Evolutionary conservation across 805 yeast species (phyloP), one percentile per base, ranked within the genome.

Genomic region (Sungouiozyma intestinalis): DNA sequence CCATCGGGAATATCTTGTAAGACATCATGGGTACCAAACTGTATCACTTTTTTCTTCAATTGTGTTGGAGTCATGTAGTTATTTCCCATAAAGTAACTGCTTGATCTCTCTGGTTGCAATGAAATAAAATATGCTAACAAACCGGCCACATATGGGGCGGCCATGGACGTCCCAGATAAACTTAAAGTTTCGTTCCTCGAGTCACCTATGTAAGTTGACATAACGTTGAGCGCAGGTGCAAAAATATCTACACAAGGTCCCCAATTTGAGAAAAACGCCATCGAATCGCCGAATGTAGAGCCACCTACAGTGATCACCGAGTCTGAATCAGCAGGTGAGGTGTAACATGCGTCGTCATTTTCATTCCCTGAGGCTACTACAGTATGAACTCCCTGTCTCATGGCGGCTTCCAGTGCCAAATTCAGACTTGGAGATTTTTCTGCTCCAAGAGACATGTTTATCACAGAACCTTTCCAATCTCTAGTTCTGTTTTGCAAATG

Each of bases 351-450:
- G 62, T 88, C 92, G 49, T 79, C 82, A 62, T 83, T 80, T 58
- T 83, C 94, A 64, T 88, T 88, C 66, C 97, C 97, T 20, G 97
- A 96, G 38, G 97, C 96, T 47, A 85, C 95, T 31, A 94, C 92
- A 61, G 88, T 80, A 60, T 85, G 88, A 46, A 88, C 66, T 54
- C 96, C 96, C 31, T 85, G 82, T 49, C 75, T 72, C 39, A 84
- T 84, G 24, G 94, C 95, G 36, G 94, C 94, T 49, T 84, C 77
- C 37, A 85, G 90, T 41, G 94, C 95, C 61, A 77, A 53, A 57
- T 84, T 90, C 51, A 87, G 73, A 11, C 94, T 80, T 38, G 85
- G 81, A 2, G 95, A 83, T 56, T 79, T 81, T 54, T 92, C 94
- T 58, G 95, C 95, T 52, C 95, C 95, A 45, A 88, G 71, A 14